Base-by-base conservation (phyloP, 2,329 filamentous ascomycete species). In the Chrysoporthe puriensis region DNA sequence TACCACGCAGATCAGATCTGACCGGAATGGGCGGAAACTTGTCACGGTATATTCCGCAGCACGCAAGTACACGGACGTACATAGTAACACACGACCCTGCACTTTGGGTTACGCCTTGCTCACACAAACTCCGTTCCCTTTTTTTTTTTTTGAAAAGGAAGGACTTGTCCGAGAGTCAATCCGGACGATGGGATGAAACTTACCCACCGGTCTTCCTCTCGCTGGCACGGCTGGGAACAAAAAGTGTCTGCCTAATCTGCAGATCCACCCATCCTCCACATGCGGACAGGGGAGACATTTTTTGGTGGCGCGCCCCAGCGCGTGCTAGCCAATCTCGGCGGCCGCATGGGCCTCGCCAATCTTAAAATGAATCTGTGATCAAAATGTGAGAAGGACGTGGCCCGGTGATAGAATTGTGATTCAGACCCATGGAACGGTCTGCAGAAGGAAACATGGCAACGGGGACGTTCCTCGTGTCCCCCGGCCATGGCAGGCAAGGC, bases 51-150 rank as follows among this genome's bases (percentile, higher is more conserved):
- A 6, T 40, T 40, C 36, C 36, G 36, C 36, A 40, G 36, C 36
- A 40, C 36, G 6, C 6, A 40, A 40, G 36, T 26, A 26, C 26
- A 26, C 26, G 26, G 26, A 26, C 43, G 14, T 44, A 16, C 43
- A 44, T 44, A 2, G 43, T 9, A 9, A 26, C 26, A 32, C 50
- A 52, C 21, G 50, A 52, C 40, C 21, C 58, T 60, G 13, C 36
- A 40, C 36, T 18, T 21, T 44, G 26, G 43, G 50, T 58, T 61
- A 43, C 59, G 64, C 62, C 60, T 66, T 66, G 32, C 40, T 68
- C 63, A 63, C 63, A 63, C 63, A 66, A 68, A 59, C 59, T 63
- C 52, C 42, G n/a, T 60, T 52, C 26, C 50, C 58, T 54, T 66
- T 60, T 54, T 66, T 60, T 52, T 54, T 66, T 60, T 54, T 66